Percentiles rank a stretch among this genome's conserved stretches.
Evolutionary conservation across 208 protist species (phyloP).

Genomic region (Leishmania martiniquensis): DNA sequence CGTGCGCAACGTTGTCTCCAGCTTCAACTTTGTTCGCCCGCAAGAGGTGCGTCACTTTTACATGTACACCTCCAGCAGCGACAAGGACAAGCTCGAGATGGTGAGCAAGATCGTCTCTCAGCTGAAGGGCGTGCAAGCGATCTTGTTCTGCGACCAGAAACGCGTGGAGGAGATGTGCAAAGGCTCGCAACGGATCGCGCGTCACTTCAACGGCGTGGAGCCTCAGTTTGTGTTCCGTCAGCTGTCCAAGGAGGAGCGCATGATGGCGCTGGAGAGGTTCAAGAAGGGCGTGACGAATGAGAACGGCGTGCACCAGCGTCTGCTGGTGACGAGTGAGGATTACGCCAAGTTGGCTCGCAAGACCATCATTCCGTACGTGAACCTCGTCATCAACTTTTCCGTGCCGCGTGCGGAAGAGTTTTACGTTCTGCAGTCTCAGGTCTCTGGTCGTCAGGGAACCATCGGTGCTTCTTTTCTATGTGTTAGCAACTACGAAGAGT

Average conservation of each 20-base stretch:
- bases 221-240: slow-evolving; percentile 82
- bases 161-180: slow-evolving; percentile 85
- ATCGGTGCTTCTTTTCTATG: slow-evolving; percentile 84
- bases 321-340: slow-evolving; percentile 91
- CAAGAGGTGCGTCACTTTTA: slow-evolving; percentile 87
- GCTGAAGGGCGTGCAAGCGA: slow-evolving; percentile 88
- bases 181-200: slow-evolving; percentile 50
- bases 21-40: slow-evolving; percentile 81
- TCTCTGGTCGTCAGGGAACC: slow-evolving; percentile 80
- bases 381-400: slow-evolving; percentile 89
- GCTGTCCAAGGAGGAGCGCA: slow-evolving; percentile 78
- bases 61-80: slow-evolving; percentile 52
- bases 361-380: slow-evolving; percentile 89
- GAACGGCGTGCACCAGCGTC: slow-evolving; percentile 81
- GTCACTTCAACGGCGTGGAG: slow-evolving; percentile 79
- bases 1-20: slow-evolving; percentile 75
- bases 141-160: slow-evolving; percentile 87
- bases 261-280: slow-evolving; percentile 78
- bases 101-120: slow-evolving; percentile 84
- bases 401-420: slow-evolving; percentile 84
- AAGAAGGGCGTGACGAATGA: slow-evolving; percentile 86
- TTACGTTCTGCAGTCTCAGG: slow-evolving; percentile 86
- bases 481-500: slow-evolving; percentile 58
- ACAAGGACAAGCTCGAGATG: slow-evolving; percentile 85
- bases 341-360: slow-evolving; percentile 92